Conservation (phyloP, 2,329 filamentous ascomycete species). For the Penicillium verrucosum region DNA sequence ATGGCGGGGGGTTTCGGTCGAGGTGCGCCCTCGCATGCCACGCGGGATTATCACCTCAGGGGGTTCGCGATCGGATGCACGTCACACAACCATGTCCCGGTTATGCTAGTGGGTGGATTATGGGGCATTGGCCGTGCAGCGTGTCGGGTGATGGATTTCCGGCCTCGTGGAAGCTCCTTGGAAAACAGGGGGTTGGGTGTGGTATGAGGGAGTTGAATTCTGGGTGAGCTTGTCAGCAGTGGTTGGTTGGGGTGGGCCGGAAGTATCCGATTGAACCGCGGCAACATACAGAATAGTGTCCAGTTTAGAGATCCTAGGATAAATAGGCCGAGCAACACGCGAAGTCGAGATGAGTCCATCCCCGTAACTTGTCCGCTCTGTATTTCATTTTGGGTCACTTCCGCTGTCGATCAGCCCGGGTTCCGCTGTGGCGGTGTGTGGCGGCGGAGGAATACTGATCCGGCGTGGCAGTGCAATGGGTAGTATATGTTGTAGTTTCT, state of each 20-base stretch:
- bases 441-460: constrained; percentile 30
- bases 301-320: background rate
- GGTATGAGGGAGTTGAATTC: constrained; percentile 4
- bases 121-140: constrained; percentile 24
- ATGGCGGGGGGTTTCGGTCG: constrained; percentile 13
- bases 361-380: constrained; percentile 10
- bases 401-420: constrained; percentile 30
- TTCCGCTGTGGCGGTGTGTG: constrained; percentile 23
- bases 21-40: constrained; percentile 24
- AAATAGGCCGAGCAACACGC: constrained; percentile 1
- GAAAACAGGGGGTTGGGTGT: constrained; percentile 21
- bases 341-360: constrained; percentile 14
- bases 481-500: background rate
- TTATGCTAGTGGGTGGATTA: constrained; percentile 11
- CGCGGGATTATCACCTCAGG: constrained; percentile 24
- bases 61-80: constrained; percentile 22
- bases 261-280: background rate
- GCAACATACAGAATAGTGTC: background rate
- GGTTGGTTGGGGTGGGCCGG: background rate
- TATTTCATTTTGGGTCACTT: constrained; percentile 27
- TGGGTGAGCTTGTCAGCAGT: constrained; percentile 16
- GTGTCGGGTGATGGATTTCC: background rate
- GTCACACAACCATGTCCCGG: constrained; percentile 34
- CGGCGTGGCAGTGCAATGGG: constrained; percentile 25
- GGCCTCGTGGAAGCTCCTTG: constrained; percentile 6